These are phyloP conservation scores for Rhizophlyctis rosea DNA, from an alignment of 192 early-diverging fungal species.

Conservation along the genomic window DNA sequence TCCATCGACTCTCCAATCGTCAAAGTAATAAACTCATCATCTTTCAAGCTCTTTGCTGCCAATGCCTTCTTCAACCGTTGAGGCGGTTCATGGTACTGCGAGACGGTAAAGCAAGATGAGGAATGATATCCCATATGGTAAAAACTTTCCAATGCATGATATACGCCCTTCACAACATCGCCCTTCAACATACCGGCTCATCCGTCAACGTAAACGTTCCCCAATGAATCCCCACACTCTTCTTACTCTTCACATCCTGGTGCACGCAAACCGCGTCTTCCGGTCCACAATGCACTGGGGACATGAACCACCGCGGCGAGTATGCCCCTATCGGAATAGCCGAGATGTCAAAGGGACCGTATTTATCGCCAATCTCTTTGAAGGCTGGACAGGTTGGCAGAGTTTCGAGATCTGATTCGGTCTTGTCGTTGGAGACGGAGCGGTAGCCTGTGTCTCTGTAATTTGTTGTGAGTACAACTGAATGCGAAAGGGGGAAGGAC, in stretches of 20 bases:
- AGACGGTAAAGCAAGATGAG: no score
- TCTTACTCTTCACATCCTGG: constrained; percentile 63
- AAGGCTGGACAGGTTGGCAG: constrained; percentile 78
- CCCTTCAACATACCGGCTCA: no score
- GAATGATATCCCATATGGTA: no score
- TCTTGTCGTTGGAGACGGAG: constrained; percentile 38
- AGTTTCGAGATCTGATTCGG: constrained; percentile 40
- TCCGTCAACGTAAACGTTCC: constrained; percentile 70
- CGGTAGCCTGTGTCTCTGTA: constrained; percentile 77
- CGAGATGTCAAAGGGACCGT: constrained; percentile 70
- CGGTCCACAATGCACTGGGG: constrained; percentile 71
- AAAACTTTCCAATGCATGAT: no score
- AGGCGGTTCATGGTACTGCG: constrained; percentile 67
- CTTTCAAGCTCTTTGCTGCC: constrained; percentile 32
- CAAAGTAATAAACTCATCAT: neutral
- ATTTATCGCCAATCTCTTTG: constrained; percentile 71
- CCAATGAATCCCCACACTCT: constrained; percentile 80
- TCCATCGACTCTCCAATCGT: neutral
- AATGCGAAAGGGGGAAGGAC: neutral
- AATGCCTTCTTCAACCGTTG: constrained; percentile 52
- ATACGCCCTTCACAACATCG: no score
- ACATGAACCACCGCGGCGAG: constrained; percentile 69
- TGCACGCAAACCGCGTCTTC: constrained; percentile 80
- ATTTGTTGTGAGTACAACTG: neutral
- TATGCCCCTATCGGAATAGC: constrained; percentile 88